A percentile compares a stretch with the other conserved stretches of the same genome.
Conservation (phyloP, 805 yeast species). For the Yamadazyma akitaensis region DNA sequence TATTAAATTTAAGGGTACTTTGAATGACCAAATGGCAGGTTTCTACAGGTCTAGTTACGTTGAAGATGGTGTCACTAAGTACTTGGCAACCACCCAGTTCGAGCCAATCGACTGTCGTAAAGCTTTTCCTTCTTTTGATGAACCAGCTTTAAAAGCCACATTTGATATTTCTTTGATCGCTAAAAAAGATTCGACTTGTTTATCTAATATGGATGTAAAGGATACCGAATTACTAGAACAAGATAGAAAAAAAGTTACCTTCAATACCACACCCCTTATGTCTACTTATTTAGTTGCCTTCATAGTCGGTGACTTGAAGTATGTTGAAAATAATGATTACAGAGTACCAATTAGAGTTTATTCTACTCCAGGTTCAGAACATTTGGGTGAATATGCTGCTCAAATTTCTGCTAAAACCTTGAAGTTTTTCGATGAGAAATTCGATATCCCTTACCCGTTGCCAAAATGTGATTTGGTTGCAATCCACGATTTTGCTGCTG, state of each 20-base stretch:
- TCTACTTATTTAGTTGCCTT: slow-evolving; percentile 84
- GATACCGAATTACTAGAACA: slow-evolving; percentile 40
- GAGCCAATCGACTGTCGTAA: slow-evolving; percentile 85
- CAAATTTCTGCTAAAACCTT: slow-evolving; percentile 73
- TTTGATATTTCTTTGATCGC: slow-evolving; percentile 64
- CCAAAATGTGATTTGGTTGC: slow-evolving; percentile 84
- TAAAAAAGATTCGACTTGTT: slow-evolving; percentile 51
- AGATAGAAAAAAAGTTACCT: slow-evolving; percentile 52
- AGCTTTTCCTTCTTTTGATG: slow-evolving; percentile 81
- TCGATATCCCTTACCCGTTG: slow-evolving; percentile 72
- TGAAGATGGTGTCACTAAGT: slow-evolving; percentile 60
- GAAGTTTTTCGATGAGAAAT: slow-evolving; percentile 66
- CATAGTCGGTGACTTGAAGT: slow-evolving; percentile 75
- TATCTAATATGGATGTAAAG: slow-evolving; percentile 68
- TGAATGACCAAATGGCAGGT: slow-evolving; percentile 80
- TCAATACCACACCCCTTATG: slow-evolving; percentile 78
- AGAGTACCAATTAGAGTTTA: slow-evolving; percentile 77
- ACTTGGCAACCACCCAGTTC: slow-evolving; percentile 81
- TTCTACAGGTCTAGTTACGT: slow-evolving; percentile 71
- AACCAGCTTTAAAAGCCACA: slow-evolving; percentile 70
- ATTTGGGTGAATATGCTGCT: slow-evolving; percentile 69
- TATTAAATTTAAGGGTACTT: slow-evolving; percentile 55
- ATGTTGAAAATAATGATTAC: slow-evolving; percentile 63
- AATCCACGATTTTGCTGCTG: slow-evolving; percentile 79
- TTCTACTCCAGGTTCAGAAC: slow-evolving; percentile 73